A percentile compares a stretch with the other conserved stretches of the same genome.
These are phyloP conservation scores for Geotrichum ghanense DNA, from an alignment of 805 yeast species.

Conservation along the genomic window DNA sequence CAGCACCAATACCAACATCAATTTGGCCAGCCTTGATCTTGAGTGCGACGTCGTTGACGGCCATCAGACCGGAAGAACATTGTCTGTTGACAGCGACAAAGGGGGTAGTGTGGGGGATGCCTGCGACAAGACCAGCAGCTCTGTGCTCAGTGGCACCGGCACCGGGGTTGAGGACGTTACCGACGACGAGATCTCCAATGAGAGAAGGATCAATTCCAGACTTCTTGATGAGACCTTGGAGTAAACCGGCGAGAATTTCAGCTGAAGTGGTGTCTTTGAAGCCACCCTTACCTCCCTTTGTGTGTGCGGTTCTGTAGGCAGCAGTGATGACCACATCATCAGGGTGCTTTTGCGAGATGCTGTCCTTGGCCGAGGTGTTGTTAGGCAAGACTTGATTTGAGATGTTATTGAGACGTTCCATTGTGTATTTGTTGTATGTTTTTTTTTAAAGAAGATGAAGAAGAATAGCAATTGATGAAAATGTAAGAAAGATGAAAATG, in stretches of 20 bases:
- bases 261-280: constrained; percentile 79
- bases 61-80: constrained; percentile 90
- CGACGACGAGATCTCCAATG: constrained; percentile 79
- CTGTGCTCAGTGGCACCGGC: constrained; percentile 95
- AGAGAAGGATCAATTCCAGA: constrained; percentile 39
- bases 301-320: constrained; percentile 83
- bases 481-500: not conserved
- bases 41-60: constrained; percentile 80
- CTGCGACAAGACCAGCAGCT: constrained; percentile 86
- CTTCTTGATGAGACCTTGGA: constrained; percentile 48
- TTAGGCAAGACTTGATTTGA: constrained; percentile 23
- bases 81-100: constrained; percentile 84
- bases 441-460: too few relatives aligned
- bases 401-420: constrained; percentile 25
- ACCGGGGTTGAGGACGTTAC: constrained; percentile 84
- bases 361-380: constrained; percentile 23
- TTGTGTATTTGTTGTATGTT: constrained; percentile 9
- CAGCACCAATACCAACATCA: constrained; percentile 81
- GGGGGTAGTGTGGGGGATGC: constrained; percentile 70
- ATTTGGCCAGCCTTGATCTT: constrained; percentile 83
- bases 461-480: too few relatives aligned
- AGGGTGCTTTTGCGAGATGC: constrained; percentile 45
- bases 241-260: constrained; percentile 56
- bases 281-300: constrained; percentile 78
- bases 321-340: constrained; percentile 86